Evolutionary conservation across 1,139 yeast genomes (phyloP).

Genomic region (Kodamaea anthophila): DNA sequence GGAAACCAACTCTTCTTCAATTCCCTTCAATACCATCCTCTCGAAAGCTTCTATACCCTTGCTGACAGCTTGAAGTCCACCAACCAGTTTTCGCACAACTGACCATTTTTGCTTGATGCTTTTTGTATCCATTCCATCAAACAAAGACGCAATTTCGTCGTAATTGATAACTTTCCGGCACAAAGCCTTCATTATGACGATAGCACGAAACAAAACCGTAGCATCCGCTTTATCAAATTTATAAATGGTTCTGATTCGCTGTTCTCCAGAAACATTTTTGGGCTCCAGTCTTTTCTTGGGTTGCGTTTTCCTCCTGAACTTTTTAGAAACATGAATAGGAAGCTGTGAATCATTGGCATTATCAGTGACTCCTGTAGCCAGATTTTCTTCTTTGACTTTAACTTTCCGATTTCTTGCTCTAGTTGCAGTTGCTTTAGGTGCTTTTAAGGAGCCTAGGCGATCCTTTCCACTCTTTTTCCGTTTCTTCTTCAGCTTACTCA

Average conservation of each 20-base stretch:
- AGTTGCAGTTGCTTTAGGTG: conserved; percentile 2
- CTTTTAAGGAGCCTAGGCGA: conserved; percentile 18
- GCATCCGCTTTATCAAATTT: conserved; percentile 40
- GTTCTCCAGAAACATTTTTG: conserved; percentile 4
- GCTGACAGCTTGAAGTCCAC: conserved; percentile 44
- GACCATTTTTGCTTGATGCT: conserved; percentile 59
- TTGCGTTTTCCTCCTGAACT: conserved; percentile 14
- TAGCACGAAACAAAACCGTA: conserved; percentile 48
- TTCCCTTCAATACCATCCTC: conserved; percentile 44
- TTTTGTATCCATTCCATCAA: conserved; percentile 31
- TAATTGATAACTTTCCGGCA: conserved; percentile 50
- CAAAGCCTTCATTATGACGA: conserved; percentile 57
- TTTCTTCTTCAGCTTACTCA: conserved; percentile 11
- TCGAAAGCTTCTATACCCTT: conserved; percentile 58
- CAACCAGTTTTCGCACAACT: conserved; percentile 48
- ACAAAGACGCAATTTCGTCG: conserved; percentile 43
- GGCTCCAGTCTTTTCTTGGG: conserved; percentile 9
- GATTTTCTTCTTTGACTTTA: conserved; percentile 1
- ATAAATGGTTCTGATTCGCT: conserved; percentile 17
- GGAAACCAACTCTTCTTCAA: conserved; percentile 44
- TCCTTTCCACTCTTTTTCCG: conserved; percentile 12
- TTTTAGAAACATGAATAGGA: conserved; percentile 19
- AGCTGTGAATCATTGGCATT: conserved; percentile 8
- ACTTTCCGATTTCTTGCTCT: background rate
- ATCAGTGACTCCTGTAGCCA: background rate